Evolutionary conservation across 1,139 yeast species (phyloP), one percentile per base, ranked within the genome.

Genomic region (Saccharomyces hybrid): DNA sequence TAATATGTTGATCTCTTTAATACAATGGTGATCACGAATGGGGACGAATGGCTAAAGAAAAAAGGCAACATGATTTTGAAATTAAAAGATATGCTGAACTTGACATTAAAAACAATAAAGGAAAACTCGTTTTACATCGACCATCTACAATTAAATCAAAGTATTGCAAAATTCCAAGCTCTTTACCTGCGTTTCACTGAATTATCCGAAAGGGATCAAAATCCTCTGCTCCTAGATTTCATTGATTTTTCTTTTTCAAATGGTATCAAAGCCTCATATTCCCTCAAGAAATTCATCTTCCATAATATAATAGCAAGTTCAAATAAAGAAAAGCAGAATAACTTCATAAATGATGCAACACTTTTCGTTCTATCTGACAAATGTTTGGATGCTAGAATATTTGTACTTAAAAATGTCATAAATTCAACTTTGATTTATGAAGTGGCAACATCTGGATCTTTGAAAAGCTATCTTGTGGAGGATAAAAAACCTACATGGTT

Each of bases 71-170:
- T 67, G 57, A 44, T 68, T 14, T 57, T 64, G 46, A 62, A 66
- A 44, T 46, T 69, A 38, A 61, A 65, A 48, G 59, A 60, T 11
- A 65, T 69, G 69, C 57, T 68, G 9, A 55, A 52, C 4, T 44
- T 62, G 13, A 64, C 69, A 4, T 48, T 65, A 11, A 53, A 57
- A 16, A 62, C 65, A 2, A 63, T 67, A 6, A 56, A 58, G 9
- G 62, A 61, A 27, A 64, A 64, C 47, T 51, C 58, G 1, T 67
- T 68, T 48, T 66, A 67, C 49, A 60, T 67, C 47, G 72, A 69
- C 25, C 88, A 83, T 57, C 79, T 89, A 66, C 89, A 85, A 65
- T 77, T 87, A n/a, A 86, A 81, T 52, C 93, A 86, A 64, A 82
- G 95, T 0, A 73, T 86, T 44, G 78, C 77, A 26, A 83, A 78